Evolutionary conservation across 495 filamentous ascomycete genomes (phyloP).

Genomic region (Neurospora hispaniola): DNA sequence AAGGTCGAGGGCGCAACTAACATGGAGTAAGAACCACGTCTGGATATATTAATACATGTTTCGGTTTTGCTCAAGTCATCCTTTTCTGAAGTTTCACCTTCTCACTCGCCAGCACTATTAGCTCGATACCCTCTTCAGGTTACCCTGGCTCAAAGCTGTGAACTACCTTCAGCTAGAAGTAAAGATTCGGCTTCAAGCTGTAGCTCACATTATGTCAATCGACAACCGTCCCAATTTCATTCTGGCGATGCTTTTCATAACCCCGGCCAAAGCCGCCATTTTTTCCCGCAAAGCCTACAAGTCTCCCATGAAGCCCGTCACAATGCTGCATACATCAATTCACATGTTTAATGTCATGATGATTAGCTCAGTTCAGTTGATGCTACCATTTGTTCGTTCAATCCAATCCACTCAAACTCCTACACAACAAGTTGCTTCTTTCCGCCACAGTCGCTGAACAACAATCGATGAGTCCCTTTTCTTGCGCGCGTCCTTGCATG

Average conservation of each 20-base stretch:
- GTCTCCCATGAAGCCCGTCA: neutral
- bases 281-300: neutral
- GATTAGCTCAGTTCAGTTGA: neutral
- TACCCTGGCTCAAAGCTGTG: neutral
- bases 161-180: neutral
- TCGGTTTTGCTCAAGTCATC: neutral
- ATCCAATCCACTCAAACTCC: neutral
- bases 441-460: neutral
- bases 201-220: neutral
- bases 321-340: neutral
- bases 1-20: constrained; percentile 54
- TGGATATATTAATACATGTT: neutral
- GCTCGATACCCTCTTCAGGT: neutral
- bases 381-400: neutral
- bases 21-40: constrained; percentile 16
- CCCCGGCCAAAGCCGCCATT: neutral
- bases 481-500: neutral
- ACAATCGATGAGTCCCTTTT: neutral
- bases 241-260: neutral
- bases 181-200: neutral
- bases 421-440: neutral
- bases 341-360: neutral
- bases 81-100: neutral
- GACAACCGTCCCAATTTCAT: neutral
- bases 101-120: neutral